Conservation (phyloP, 139 green algal species). For the Tetratostichococcus sp. region DNA sequence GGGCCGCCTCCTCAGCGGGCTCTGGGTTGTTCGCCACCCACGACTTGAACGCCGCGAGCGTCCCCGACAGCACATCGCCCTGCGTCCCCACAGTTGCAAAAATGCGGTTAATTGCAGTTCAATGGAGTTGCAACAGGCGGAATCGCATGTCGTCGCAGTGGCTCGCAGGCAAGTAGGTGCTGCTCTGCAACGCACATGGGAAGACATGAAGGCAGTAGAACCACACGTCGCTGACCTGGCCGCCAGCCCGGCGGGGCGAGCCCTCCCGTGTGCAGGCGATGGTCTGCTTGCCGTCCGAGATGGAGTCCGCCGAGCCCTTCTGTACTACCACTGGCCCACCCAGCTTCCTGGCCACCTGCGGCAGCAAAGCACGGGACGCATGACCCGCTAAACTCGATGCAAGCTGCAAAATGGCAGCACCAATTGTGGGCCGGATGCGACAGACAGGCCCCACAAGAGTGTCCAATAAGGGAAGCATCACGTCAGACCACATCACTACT, state of each 20-base stretch:
- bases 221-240: conserved; percentile 30
- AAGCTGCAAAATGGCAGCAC: too few species aligned
- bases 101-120: too few species aligned
- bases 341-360: conserved; percentile 15
- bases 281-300: conserved; percentile 9
- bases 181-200: too few species aligned
- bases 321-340: conserved; percentile 38
- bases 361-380: background rate
- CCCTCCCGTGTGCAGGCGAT: conserved; percentile 20
- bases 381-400: too few species aligned
- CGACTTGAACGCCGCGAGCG: conserved; percentile 40
- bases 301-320: conserved; percentile 41
- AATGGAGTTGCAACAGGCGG: too few species aligned
- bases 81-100: background rate
- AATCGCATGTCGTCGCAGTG: too few species aligned
- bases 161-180: too few species aligned
- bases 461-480: too few species aligned
- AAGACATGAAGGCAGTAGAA: too few species aligned
- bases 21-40: conserved; percentile 35
- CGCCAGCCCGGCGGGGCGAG: conserved; percentile 51
- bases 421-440: too few species aligned
- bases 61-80: conserved; percentile 59
- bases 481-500: too few species aligned
- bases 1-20: background rate
- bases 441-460: too few species aligned